phyloP scores from a whole-genome alignment of 2,329 filamentous ascomycete species.

The Epichloe sp. region DNA sequence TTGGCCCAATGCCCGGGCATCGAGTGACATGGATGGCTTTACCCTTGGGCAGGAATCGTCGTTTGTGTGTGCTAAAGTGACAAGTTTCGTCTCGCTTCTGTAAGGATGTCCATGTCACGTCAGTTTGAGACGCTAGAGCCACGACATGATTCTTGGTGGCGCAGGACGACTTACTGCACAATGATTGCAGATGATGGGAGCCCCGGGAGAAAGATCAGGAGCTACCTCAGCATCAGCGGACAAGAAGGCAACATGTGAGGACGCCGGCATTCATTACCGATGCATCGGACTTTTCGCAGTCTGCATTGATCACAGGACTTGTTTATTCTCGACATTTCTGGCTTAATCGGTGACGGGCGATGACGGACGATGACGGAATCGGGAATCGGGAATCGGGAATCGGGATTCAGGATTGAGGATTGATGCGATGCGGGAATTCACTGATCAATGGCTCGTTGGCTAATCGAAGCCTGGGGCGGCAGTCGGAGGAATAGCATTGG shows the following conservation, averaged over 20 bases:
- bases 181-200: background rate
- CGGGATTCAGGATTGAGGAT: too few relatives aligned
- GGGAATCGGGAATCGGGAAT: too few relatives aligned
- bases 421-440: too few relatives aligned
- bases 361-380: background rate
- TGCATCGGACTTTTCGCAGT: constrained; percentile 12
- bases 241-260: background rate
- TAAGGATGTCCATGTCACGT: background rate
- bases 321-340: constrained; percentile 4
- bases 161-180: constrained; percentile 1
- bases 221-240: background rate
- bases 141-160: background rate
- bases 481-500: constrained; percentile 19
- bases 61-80: constrained; percentile 2
- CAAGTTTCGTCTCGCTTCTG: constrained; percentile 2
- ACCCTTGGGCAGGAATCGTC: constrained; percentile 4
- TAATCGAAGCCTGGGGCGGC: constrained; percentile 10
- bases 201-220: background rate
- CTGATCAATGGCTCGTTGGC: too few relatives aligned
- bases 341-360: background rate
- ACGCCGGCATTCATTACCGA: constrained; percentile 5
- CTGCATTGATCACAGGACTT: constrained; percentile 13
- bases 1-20: background rate
- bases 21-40: background rate
- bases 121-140: background rate